Conservation (phyloP, 768 basidiomycete species). For the Tricholoma sp. region DNA sequence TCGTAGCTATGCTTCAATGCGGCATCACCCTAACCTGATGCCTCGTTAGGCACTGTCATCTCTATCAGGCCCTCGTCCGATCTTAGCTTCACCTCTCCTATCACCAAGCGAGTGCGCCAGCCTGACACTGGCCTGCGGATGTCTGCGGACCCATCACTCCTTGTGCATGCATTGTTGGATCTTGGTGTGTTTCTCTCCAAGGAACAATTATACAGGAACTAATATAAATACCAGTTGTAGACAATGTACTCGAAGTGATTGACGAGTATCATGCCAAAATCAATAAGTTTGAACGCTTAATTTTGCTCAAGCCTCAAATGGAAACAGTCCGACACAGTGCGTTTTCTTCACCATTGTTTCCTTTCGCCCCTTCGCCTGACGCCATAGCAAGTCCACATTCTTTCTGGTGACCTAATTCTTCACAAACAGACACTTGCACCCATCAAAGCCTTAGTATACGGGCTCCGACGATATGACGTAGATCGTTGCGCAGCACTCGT, state of each 20-base stretch:
- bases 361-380: not conserved
- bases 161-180: constrained; percentile 68
- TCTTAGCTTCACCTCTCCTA: constrained; percentile 47
- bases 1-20: not conserved
- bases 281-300: constrained; percentile 51
- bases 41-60: constrained; percentile 46
- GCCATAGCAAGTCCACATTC: constrained; percentile 56
- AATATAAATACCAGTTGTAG: constrained; percentile 44
- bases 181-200: constrained; percentile 29
- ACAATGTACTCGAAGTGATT: constrained; percentile 60
- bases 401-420: constrained; percentile 68
- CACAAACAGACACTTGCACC: constrained; percentile 73
- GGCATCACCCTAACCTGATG: not conserved
- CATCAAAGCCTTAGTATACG: constrained; percentile 63
- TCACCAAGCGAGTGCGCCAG: constrained; percentile 50
- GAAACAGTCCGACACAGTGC: constrained; percentile 53
- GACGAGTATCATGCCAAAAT: constrained; percentile 65
- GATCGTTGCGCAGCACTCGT: constrained; percentile 60
- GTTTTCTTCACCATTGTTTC: constrained; percentile 17
- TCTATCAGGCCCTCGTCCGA: constrained; percentile 46
- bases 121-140: constrained; percentile 55
- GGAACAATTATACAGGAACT: not conserved
- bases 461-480: constrained; percentile 62
- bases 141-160: constrained; percentile 61
- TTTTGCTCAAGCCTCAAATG: constrained; percentile 58